Percentiles rank a stretch among this genome's conserved stretches.
phyloP scores from a whole-genome alignment of 345 rosid species.

The Lumnitzera littorea region DNA sequence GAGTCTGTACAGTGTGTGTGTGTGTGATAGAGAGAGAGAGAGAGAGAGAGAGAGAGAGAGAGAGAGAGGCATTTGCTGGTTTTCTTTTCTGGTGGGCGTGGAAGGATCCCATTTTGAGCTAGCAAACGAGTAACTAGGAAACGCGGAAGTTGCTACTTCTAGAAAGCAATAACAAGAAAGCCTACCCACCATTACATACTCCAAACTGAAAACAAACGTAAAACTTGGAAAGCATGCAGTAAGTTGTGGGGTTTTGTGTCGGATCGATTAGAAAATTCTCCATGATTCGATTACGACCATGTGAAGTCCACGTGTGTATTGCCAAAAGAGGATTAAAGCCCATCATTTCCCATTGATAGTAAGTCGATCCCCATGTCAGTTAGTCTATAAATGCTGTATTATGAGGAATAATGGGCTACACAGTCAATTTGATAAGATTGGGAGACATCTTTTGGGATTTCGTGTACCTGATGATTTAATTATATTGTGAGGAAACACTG shows the following conservation, averaged over 20 bases:
- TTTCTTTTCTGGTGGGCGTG: conserved; percentile 7
- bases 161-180: conserved; percentile 1
- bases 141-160: conserved; percentile 18
- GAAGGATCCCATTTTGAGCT: conserved; percentile 27
- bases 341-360: neutral
- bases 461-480: no score
- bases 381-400: no score
- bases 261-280: neutral
- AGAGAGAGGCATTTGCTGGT: neutral
- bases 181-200: neutral
- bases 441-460: no score
- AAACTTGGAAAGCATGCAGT: conserved; percentile 8
- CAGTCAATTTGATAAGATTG: no score
- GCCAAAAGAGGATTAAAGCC: neutral
- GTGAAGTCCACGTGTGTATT: conserved; percentile 28
- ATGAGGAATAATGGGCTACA: no score
- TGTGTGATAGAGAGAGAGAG: neutral
- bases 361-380: no score
- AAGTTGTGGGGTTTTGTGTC: conserved; percentile 6
- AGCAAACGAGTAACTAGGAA: conserved; percentile 28
- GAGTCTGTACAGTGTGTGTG: neutral
- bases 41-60: neutral
- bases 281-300: conserved; percentile 19
- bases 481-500: no score
- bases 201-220: conserved; percentile 20